Base-by-base conservation (phyloP, 192 early-diverging fungal species). In the Gamsiella multidivaricata region DNA sequence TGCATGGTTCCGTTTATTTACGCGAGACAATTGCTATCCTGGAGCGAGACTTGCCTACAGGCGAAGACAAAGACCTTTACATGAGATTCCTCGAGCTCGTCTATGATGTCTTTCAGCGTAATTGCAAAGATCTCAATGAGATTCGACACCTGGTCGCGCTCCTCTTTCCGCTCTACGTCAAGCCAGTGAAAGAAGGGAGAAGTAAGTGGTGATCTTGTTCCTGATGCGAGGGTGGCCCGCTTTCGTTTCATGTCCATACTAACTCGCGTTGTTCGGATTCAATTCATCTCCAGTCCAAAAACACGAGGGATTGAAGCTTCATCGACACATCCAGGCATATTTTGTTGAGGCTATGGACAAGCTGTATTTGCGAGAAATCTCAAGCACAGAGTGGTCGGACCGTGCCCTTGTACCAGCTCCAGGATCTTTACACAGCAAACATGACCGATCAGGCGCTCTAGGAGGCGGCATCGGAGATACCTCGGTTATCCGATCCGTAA, bases 351-450 rank as follows among this genome's bases (percentile, higher is more conserved):
- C 92, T 1, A 87, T 90, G 11, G 91, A 97, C 55, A 92, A 92
- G 23, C 80, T 98, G 23, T 97, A 95, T 74, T 78, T 97, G 65
- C 88, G 96, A n/a, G 92, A 97, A 53, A 92, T 98, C 32, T 97
- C 97, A 1, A 92, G 89, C 43, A 83, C 84, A 5, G 95, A 98
- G 60, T 97, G 94, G 94, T 62, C 80, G 2, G 81, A 82, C 47
- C 80, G 79, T 25, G 79, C 83, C 10, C n/a, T 70, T 3, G 47
- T 67, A 36, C 20, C 72, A 36, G 67, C 49, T 61, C 23, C 79
- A 74, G 32, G 59, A 37, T 28, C 54, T 11, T 45, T 39, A 23
- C 33, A 36, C 9, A 36, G 57, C 45, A 51, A 68, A 36, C 5
- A 5, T 54, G 55, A 69, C 25, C 25, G 68, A 50, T 25, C 18